These are phyloP conservation scores for Arabidopsis suecica DNA, from an alignment of 345 rosid species.

Conservation along the genomic window DNA sequence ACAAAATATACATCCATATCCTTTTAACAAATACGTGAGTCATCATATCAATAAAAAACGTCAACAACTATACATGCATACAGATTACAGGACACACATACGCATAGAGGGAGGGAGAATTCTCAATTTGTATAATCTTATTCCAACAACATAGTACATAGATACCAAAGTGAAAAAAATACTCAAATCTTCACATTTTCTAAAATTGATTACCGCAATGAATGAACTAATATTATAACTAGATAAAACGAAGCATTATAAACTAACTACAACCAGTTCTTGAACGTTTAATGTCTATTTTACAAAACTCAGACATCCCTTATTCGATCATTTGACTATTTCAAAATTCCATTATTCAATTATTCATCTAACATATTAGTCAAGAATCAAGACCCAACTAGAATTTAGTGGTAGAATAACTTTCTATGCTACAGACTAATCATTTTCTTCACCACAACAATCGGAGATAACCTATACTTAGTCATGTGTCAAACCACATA, in stretches of 20 bases:
- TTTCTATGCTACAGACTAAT: background rate
- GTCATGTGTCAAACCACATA: background rate
- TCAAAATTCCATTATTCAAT: background rate
- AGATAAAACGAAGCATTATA: background rate
- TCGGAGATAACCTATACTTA: slow-evolving; percentile 1
- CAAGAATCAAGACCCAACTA: background rate
- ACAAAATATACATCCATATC: background rate
- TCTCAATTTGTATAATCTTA: background rate
- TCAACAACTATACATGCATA: slow-evolving; percentile 2
- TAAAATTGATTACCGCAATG: background rate
- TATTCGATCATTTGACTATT: background rate
- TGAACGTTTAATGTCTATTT: background rate
- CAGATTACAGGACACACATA: background rate
- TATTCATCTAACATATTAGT: background rate
- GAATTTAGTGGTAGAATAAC: background rate
- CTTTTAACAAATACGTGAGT: background rate
- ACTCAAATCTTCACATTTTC: background rate
- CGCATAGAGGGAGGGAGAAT: background rate
- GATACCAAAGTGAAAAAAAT: background rate
- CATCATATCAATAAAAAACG: background rate
- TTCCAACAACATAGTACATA: background rate
- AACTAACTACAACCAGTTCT: background rate
- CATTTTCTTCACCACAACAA: background rate
- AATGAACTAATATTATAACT: background rate
- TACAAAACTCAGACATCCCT: background rate